A percentile compares a stretch with the other conserved stretches of the same genome.
Conservation (phyloP, 169 alveolate species). For the Babesia bigemina region DNA sequence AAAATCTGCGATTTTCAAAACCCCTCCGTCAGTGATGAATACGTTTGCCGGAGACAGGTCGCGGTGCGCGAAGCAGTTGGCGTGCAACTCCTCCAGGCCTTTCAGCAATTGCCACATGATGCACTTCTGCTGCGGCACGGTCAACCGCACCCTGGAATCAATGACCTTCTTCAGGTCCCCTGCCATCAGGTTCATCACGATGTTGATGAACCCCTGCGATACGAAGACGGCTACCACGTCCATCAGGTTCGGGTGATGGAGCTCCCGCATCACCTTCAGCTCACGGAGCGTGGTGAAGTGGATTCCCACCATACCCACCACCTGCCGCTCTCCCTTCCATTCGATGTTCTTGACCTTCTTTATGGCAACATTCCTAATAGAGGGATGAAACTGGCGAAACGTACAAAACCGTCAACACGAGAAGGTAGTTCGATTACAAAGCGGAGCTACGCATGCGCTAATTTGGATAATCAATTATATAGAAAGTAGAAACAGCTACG, state of each 20-base stretch:
- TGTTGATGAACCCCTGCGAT: slow-evolving; percentile 81
- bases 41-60: slow-evolving; percentile 87
- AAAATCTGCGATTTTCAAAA: slow-evolving; percentile 87
- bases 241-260: slow-evolving; percentile 87
- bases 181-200: slow-evolving; percentile 92
- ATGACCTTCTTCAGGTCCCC: slow-evolving; percentile 89
- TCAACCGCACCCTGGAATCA: slow-evolving; percentile 83
- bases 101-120: slow-evolving; percentile 79
- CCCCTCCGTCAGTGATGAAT: slow-evolving; percentile 79
- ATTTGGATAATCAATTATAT: too few species aligned
- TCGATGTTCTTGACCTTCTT: slow-evolving; percentile 86
- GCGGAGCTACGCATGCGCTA: too few species aligned
- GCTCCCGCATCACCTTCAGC: slow-evolving; percentile 88
- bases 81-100: slow-evolving; percentile 79
- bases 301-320: slow-evolving; percentile 85
- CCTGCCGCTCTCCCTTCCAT: slow-evolving; percentile 76
- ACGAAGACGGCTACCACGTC: slow-evolving; percentile 85
- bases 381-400: not conserved
- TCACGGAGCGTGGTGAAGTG: slow-evolving; percentile 91
- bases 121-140: slow-evolving; percentile 87
- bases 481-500: too few species aligned
- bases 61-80: slow-evolving; percentile 79
- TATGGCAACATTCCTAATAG: slow-evolving; percentile 84
- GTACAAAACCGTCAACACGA: not conserved
- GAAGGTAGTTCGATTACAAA: not conserved